Evolutionary conservation across 108 stramenopile species (phyloP).

Genomic region (Discostella stelligeroides): DNA sequence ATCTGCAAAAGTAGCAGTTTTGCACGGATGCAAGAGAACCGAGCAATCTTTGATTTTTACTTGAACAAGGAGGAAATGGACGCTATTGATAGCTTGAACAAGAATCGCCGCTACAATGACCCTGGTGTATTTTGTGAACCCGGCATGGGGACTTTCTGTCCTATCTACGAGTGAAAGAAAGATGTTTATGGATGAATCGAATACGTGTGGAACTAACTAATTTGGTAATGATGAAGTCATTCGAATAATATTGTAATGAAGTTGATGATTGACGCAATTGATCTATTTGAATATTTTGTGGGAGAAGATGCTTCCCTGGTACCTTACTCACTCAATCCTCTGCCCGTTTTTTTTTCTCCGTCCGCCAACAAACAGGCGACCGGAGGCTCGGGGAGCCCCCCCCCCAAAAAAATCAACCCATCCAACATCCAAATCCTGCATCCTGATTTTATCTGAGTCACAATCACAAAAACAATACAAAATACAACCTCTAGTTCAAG

Average conservation of each 20-base stretch:
- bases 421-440: too few species aligned
- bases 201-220: conserved; percentile 48
- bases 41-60: conserved; percentile 78
- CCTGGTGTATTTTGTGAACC: conserved; percentile 87
- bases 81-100: conserved; percentile 72
- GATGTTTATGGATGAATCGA: neutral
- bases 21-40: conserved; percentile 81
- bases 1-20: conserved; percentile 77
- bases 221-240: conserved; percentile 65
- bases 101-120: conserved; percentile 90
- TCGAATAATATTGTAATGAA: conserved; percentile 64
- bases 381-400: too few species aligned
- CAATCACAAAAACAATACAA: too few species aligned
- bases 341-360: too few species aligned
- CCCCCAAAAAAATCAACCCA: too few species aligned
- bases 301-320: too few species aligned
- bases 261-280: too few species aligned
- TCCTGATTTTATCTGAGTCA: too few species aligned
- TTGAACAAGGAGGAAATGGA: conserved; percentile 77
- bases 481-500: too few species aligned
- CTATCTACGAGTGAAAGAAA: conserved; percentile 85
- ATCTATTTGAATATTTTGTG: too few species aligned
- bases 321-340: too few species aligned
- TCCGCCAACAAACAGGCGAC: too few species aligned
- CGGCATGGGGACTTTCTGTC: conserved; percentile 88